Percentiles rank a stretch among this genome's conserved stretches.
These are phyloP conservation scores for Microbotryum violaceum DNA, from an alignment of 1,284 basidiomycete genomes.

Conservation along the genomic window DNA sequence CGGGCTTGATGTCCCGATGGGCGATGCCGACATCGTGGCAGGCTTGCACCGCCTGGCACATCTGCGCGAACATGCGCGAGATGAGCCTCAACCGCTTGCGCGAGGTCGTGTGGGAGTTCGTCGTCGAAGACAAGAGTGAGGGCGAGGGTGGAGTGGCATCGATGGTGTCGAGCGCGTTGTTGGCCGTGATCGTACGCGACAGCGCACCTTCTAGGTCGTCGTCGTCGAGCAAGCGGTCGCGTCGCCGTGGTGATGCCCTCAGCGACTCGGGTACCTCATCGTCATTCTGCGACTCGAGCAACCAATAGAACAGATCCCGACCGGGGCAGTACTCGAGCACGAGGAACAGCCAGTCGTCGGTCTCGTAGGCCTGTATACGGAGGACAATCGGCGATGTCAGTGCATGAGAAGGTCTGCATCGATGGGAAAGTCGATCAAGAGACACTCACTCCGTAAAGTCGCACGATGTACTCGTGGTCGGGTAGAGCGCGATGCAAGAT, in stretches of 20 bases:
- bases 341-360: conserved; percentile 67
- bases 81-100: conserved; percentile 81
- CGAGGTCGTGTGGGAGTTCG: conserved; percentile 73
- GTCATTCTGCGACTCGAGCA: conserved; percentile 53
- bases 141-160: conserved; percentile 81
- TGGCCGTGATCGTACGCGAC: conserved; percentile 28
- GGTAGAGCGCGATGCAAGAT: conserved; percentile 90
- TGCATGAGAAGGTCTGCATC: neutral
- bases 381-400: neutral
- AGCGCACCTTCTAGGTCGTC: conserved; percentile 20
- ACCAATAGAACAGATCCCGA: conserved; percentile 84
- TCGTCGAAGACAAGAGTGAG: conserved; percentile 67
- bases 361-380: conserved; percentile 62
- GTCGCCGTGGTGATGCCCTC: no score
- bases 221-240: neutral
- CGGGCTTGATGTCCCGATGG: conserved; percentile 95
- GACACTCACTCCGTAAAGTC: conserved; percentile 54
- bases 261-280: neutral
- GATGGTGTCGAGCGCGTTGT: conserved; percentile 13
- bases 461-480: conserved; percentile 88
- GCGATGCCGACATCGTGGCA: conserved; percentile 88
- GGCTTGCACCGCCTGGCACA: conserved; percentile 95
- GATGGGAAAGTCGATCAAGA: neutral
- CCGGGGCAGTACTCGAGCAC: conserved; percentile 90
- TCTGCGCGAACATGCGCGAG: conserved; percentile 92